Evolutionary conservation across 768 basidiomycete genomes (phyloP).

Genomic region (Xerocomellus chrysenteron): DNA sequence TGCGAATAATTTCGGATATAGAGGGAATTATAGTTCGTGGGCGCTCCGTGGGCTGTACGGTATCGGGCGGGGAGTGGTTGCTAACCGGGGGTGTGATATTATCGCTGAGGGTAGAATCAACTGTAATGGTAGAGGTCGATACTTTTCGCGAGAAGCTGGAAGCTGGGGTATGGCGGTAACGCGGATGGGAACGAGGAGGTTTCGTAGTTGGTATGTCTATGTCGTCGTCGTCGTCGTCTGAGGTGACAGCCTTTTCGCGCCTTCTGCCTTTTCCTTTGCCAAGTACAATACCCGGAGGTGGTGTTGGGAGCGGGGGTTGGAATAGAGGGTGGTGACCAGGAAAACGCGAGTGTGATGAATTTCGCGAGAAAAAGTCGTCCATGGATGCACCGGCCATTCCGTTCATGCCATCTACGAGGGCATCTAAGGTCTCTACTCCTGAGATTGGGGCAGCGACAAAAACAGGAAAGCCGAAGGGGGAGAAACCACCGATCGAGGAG

Average conservation of each 20-base stretch:
- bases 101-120: conserved; percentile 21
- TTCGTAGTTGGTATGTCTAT: conserved; percentile 12
- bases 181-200: conserved; percentile 16
- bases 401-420: conserved; percentile 88
- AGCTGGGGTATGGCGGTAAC: conserved; percentile 21
- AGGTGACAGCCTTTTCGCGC: conserved; percentile 34
- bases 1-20: conserved; percentile 85
- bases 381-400: conserved; percentile 71
- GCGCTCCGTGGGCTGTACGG: conserved; percentile 26
- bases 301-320: conserved; percentile 80
- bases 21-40: conserved; percentile 65
- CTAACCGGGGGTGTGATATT: conserved; percentile 9
- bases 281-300: conserved; percentile 76
- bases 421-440: conserved; percentile 86
- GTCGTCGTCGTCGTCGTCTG: conserved; percentile 57
- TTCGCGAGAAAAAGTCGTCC: conserved; percentile 51
- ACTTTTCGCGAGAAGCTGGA: conserved; percentile 24
- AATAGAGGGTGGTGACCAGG: conserved; percentile 71
- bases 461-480: conserved; percentile 53
- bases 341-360: conserved; percentile 50
- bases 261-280: conserved; percentile 44
- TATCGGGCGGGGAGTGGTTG: conserved; percentile 8
- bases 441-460: conserved; percentile 74
- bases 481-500: conserved; percentile 16
- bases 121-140: conserved; percentile 33